Conservation (phyloP, 805 yeast genomes). For the Tetrapisispora iriomotensis region DNA sequence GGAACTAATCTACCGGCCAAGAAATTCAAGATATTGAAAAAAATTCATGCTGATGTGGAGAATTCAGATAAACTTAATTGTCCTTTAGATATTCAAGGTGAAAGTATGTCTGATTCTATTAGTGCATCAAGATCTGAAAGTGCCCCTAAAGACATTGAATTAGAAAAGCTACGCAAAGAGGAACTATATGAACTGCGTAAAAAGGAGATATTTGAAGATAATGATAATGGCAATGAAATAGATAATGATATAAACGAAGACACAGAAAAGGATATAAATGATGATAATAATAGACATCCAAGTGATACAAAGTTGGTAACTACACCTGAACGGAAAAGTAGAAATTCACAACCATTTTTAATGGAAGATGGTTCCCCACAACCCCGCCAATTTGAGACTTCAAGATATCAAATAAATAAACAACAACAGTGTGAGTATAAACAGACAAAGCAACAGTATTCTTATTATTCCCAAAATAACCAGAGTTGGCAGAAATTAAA, state of each 20-base stretch:
- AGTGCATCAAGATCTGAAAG: too few relatives aligned
- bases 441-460: slow-evolving; percentile 2
- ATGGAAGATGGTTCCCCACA: slow-evolving; percentile 14
- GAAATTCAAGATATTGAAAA: not conserved
- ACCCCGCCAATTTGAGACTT: slow-evolving; percentile 20
- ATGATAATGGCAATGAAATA: slow-evolving; percentile 21
- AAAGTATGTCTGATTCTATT: too few relatives aligned
- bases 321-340: slow-evolving; percentile 2
- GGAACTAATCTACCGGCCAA: not conserved
- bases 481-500: slow-evolving; percentile 4
- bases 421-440: slow-evolving; percentile 6
- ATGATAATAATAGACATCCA: not conserved
- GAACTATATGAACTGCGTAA: slow-evolving; percentile 34
- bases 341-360: not conserved
- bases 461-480: slow-evolving; percentile 1
- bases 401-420: slow-evolving; percentile 12
- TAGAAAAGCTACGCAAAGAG: slow-evolving; percentile 34
- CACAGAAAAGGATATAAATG: slow-evolving; percentile 13
- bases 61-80: not conserved
- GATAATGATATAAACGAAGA: slow-evolving; percentile 21
- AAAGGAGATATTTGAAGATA: slow-evolving; percentile 30
- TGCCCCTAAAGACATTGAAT: slow-evolving; percentile 22
- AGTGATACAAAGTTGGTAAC: slow-evolving; percentile 1
- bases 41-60: not conserved
- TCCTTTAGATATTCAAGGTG: not conserved